These are phyloP conservation scores for Breynia disticha DNA, from an alignment of 441 rosid genomes.

Conservation along the genomic window DNA sequence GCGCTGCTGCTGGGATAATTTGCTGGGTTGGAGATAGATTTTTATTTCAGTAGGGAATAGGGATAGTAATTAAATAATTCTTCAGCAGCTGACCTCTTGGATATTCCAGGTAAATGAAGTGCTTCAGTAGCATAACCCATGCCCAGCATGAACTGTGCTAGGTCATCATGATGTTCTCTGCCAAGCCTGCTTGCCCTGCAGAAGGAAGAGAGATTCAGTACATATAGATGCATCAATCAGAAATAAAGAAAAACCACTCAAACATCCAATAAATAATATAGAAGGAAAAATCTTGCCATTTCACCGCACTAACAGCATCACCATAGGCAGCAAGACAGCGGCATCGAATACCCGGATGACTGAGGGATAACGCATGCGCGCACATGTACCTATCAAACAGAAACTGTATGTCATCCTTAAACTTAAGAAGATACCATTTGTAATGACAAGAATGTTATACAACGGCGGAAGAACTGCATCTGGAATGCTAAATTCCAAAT, in stretches of 20 bases:
- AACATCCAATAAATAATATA: constrained; percentile 1
- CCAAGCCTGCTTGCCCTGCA: constrained; percentile 99
- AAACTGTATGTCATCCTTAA: constrained; percentile 2
- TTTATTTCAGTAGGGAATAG: not conserved
- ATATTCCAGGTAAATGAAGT: constrained; percentile 98
- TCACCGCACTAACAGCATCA: constrained; percentile 98
- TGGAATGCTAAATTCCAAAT: too few species aligned
- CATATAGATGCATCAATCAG: constrained; percentile 8
- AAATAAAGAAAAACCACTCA: not conserved
- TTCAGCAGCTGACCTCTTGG: constrained; percentile 58
- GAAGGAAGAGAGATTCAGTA: constrained; percentile 11
- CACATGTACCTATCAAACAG: constrained; percentile 76
- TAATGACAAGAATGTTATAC: too few species aligned
- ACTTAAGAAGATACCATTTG: too few species aligned
- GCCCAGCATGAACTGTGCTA: constrained; percentile 94
- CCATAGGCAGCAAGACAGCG: constrained; percentile 98
- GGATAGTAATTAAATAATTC: not conserved
- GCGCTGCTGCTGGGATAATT: too few species aligned
- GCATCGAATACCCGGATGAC: constrained; percentile 97
- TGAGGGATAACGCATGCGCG: constrained; percentile 91
- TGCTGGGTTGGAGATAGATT: too few species aligned
- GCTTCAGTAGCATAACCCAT: constrained; percentile 99
- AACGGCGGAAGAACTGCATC: too few species aligned
- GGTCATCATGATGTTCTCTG: constrained; percentile 98
- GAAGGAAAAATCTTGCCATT: constrained; percentile 53